Evolutionary conservation across 768 basidiomycete genomes (phyloP).

Genomic region (Strobilomyces confusus): DNA sequence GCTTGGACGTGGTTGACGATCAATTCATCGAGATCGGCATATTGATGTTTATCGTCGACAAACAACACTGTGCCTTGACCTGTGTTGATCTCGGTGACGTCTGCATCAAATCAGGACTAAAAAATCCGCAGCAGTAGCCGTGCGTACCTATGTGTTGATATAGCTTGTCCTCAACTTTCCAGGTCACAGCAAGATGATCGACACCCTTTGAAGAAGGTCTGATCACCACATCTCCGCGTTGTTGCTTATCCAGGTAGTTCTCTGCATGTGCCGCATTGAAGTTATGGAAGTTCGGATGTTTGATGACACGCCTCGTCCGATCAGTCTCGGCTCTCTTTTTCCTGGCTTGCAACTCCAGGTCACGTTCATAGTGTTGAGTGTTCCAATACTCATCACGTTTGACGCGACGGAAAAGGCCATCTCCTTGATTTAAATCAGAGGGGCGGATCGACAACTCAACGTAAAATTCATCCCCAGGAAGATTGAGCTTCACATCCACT

Average conservation of each 20-base stretch:
- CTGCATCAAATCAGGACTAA: slow-evolving; percentile 35
- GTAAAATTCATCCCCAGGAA: slow-evolving; percentile 56
- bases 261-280: slow-evolving; percentile 90
- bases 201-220: slow-evolving; percentile 92
- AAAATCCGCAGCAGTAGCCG: neutral
- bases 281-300: slow-evolving; percentile 98
- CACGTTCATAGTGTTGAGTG: slow-evolving; percentile 55
- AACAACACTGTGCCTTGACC: slow-evolving; percentile 67
- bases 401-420: slow-evolving; percentile 57
- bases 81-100: slow-evolving; percentile 77
- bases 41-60: slow-evolving; percentile 75
- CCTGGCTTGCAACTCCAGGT: slow-evolving; percentile 67
- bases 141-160: slow-evolving; percentile 92
- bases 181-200: slow-evolving; percentile 94
- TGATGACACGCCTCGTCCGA: slow-evolving; percentile 79
- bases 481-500: slow-evolving; percentile 62
- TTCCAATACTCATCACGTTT: slow-evolving; percentile 64
- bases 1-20: slow-evolving; percentile 96
- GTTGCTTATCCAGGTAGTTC: slow-evolving; percentile 81
- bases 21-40: slow-evolving; percentile 92
- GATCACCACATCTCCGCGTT: slow-evolving; percentile 94
- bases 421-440: slow-evolving; percentile 57
- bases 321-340: slow-evolving; percentile 86
- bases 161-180: slow-evolving; percentile 96
- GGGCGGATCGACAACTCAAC: slow-evolving; percentile 75